Evolutionary conservation across 208 protist genomes (phyloP).

Genomic region (Leptomonas pyrrhocoris): DNA sequence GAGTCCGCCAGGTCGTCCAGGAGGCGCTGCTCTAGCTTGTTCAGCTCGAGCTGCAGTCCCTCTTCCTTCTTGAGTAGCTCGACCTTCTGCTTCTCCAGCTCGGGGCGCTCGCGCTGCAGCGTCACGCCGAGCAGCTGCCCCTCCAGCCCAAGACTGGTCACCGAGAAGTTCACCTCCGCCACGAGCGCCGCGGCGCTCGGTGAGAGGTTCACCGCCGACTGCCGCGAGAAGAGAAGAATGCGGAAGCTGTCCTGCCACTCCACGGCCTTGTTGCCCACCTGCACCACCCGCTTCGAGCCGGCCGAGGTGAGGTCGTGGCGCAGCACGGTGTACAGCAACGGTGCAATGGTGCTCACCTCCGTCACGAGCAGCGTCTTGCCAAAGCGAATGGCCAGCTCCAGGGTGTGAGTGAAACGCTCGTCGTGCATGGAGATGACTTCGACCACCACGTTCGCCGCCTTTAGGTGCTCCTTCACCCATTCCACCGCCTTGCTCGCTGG

Average conservation of each 20-base stretch:
- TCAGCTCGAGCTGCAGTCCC: conserved; percentile 93
- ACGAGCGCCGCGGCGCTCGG: conserved; percentile 91
- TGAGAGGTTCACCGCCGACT: conserved; percentile 86
- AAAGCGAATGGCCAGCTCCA: conserved; percentile 98
- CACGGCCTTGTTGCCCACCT: conserved; percentile 96
- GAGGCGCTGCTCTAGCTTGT: conserved; percentile 92
- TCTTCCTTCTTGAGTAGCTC: conserved; percentile 96
- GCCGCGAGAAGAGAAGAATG: conserved; percentile 94
- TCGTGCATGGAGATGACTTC: conserved; percentile 93
- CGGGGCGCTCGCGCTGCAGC: conserved; percentile 96
- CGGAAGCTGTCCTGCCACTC: conserved; percentile 97
- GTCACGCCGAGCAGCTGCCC: conserved; percentile 96
- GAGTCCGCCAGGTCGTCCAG: conserved; percentile 93
- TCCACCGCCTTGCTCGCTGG: conserved; percentile 93
- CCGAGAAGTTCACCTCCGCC: conserved; percentile 96
- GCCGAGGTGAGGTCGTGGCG: conserved; percentile 91
- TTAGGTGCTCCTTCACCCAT: conserved; percentile 93
- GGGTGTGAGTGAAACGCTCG: conserved; percentile 92
- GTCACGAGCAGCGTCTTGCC: conserved; percentile 97
- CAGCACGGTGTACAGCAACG: conserved; percentile 95
- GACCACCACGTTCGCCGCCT: conserved; percentile 60
- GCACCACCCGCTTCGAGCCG: conserved; percentile 91
- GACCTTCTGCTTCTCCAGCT: conserved; percentile 95
- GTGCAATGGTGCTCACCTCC: conserved; percentile 95
- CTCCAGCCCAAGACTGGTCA: conserved; percentile 95